Conservation (phyloP, 305 asterid genomes). For the Fraxinus floribunda region DNA sequence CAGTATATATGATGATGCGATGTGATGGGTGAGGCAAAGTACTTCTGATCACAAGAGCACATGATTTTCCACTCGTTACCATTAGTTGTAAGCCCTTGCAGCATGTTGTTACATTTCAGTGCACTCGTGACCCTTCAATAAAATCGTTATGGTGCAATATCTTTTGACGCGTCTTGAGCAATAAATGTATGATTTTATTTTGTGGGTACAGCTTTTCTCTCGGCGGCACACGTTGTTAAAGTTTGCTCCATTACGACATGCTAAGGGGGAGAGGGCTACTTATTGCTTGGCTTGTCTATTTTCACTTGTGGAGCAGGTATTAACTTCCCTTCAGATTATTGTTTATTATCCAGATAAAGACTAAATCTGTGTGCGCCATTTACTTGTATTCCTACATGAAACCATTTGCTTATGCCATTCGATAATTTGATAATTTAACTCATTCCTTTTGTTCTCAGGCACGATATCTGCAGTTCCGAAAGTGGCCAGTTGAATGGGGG, state of each 20-base stretch:
- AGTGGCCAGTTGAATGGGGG: constrained; percentile 99
- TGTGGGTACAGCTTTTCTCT: constrained; percentile 57
- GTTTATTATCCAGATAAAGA: background rate
- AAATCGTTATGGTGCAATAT: constrained; percentile 13
- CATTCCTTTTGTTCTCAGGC: constrained; percentile 47
- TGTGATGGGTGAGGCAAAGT: background rate
- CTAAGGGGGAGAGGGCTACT: constrained; percentile 62
- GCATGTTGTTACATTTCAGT: constrained; percentile 13
- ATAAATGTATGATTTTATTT: constrained; percentile 22
- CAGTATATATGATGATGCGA: background rate
- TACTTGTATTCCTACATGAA: background rate
- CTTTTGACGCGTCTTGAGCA: constrained; percentile 7
- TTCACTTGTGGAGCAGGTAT: constrained; percentile 97
- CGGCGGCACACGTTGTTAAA: constrained; percentile 58
- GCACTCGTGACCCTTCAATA: background rate
- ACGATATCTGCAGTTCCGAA: constrained; percentile 57
- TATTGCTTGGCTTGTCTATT: constrained; percentile 86
- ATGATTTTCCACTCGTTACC: constrained; percentile 7
- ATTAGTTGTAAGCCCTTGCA: constrained; percentile 8
- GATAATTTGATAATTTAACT: background rate
- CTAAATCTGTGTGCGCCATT: background rate
- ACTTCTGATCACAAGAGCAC: background rate
- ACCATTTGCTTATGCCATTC: background rate
- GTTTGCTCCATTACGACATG: constrained; percentile 42
- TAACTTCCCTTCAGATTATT: constrained; percentile 9